Evolutionary conservation across 768 basidiomycete genomes (phyloP).

Genomic region (Podaxis sp.): DNA sequence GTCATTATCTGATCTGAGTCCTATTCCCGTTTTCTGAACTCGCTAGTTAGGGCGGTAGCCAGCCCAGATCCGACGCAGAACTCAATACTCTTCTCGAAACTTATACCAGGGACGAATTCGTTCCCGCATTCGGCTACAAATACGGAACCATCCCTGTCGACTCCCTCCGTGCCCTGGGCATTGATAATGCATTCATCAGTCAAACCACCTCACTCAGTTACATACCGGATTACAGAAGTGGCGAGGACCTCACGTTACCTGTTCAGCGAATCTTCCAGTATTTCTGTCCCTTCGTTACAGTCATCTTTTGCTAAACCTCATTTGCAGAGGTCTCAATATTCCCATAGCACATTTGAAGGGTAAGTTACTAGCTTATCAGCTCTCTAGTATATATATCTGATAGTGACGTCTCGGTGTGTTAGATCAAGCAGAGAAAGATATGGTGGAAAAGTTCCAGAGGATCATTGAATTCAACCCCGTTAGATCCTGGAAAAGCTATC

Average conservation of each 20-base stretch:
- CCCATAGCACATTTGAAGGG: background rate
- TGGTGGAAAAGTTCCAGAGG: background rate
- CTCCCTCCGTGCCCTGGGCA: no score
- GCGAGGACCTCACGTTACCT: background rate
- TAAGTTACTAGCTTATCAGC: background rate
- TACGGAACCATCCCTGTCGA: background rate
- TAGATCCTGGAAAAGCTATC: background rate
- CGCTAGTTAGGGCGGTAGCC: background rate
- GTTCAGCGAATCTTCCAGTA: background rate
- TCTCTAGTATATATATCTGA: background rate
- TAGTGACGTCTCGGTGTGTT: background rate
- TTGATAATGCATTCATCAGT: background rate
- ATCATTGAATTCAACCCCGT: background rate
- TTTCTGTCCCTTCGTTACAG: background rate
- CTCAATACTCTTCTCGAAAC: background rate
- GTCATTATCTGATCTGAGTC: no score
- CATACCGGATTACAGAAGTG: background rate
- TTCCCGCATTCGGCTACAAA: background rate
- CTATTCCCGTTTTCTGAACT: no score
- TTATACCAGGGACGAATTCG: background rate
- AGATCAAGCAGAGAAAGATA: background rate
- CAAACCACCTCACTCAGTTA: background rate
- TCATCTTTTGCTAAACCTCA: background rate
- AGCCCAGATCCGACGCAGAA: background rate
- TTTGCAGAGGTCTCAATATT: background rate